Conservation (phyloP, 257 asterid species). For the Solanum bukasovii region DNA sequence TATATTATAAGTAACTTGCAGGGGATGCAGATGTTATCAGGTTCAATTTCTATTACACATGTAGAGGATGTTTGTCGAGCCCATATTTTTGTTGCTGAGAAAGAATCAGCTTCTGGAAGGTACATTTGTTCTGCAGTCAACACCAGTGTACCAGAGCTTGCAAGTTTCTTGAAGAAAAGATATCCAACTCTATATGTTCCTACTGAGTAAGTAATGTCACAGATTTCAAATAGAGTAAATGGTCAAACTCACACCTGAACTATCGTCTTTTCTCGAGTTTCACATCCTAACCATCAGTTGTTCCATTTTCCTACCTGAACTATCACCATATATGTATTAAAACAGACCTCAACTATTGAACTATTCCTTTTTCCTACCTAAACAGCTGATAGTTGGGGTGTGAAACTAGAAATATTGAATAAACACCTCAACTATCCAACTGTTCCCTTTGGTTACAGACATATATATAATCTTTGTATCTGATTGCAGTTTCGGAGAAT, state of each 20-base stretch:
- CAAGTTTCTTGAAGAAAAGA: slow-evolving; percentile 3
- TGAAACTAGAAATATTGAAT: not conserved
- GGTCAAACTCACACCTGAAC: not conserved
- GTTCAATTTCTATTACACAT: slow-evolving; percentile 13
- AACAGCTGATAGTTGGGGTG: not conserved
- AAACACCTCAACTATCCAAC: not conserved
- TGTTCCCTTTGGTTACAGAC: not conserved
- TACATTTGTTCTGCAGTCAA: slow-evolving; percentile 13
- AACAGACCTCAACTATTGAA: not conserved
- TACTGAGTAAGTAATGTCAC: not conserved
- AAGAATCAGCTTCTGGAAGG: slow-evolving; percentile 14
- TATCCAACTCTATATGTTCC: slow-evolving; percentile 2
- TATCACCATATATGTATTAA: not conserved
- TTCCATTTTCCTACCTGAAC: not conserved
- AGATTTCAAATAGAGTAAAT: not conserved
- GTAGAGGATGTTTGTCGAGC: slow-evolving; percentile 16
- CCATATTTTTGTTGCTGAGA: slow-evolving; percentile 20
- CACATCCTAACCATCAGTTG: not conserved
- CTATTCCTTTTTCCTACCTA: not conserved
- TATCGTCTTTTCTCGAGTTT: not conserved
- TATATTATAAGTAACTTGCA: slow-evolving; percentile 6
- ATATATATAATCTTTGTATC: not conserved
- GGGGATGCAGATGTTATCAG: slow-evolving; percentile 17
- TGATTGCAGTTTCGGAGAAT: slow-evolving; percentile 7
- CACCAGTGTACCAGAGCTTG: slow-evolving; percentile 6